Percentiles rank a stretch among this genome's conserved stretches.
phyloP scores from a whole-genome alignment of 768 basidiomycete genomes.

The Lactifluus volemus region DNA sequence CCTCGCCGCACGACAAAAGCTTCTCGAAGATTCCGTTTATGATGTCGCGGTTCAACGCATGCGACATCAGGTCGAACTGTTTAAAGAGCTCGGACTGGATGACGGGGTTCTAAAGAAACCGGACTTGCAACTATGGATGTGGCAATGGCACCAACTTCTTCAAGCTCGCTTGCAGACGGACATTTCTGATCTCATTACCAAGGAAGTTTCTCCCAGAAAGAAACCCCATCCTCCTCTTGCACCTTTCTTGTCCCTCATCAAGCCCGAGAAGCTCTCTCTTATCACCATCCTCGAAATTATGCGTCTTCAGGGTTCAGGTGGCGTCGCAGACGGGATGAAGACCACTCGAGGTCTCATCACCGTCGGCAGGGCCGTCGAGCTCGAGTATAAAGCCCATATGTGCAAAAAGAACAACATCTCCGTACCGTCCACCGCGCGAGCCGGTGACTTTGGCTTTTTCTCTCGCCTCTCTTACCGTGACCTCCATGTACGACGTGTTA shows the following conservation, averaged over 20 bases:
- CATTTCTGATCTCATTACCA: constrained; percentile 35
- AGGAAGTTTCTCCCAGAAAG: constrained; percentile 24
- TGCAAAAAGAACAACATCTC: constrained; percentile 54
- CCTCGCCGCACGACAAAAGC: constrained; percentile 62
- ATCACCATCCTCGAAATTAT: constrained; percentile 87
- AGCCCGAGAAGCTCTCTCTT: constrained; percentile 71
- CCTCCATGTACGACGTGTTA: constrained; percentile 55
- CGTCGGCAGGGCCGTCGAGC: constrained; percentile 80
- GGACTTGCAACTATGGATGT: constrained; percentile 73
- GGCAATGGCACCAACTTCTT: constrained; percentile 72
- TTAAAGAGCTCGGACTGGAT: constrained; percentile 50
- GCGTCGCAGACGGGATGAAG: constrained; percentile 82
- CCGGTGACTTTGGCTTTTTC: constrained; percentile 39
- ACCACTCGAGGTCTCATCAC: constrained; percentile 71
- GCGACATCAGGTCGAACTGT: constrained; percentile 49
- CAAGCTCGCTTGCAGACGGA: constrained; percentile 40
- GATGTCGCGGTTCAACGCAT: constrained; percentile 71
- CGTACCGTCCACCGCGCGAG: constrained; percentile 22
- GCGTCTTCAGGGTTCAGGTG: constrained; percentile 68
- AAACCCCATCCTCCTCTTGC: constrained; percentile 30
- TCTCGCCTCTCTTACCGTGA: constrained; percentile 50
- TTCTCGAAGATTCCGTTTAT: constrained; percentile 80
- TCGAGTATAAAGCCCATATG: constrained; percentile 82
- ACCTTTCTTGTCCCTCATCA: constrained; percentile 70
- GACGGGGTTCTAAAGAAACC: constrained; percentile 36